Evolutionary conservation across 169 alveolate species (phyloP).

Genomic region (Besnoitia besnoiti): DNA sequence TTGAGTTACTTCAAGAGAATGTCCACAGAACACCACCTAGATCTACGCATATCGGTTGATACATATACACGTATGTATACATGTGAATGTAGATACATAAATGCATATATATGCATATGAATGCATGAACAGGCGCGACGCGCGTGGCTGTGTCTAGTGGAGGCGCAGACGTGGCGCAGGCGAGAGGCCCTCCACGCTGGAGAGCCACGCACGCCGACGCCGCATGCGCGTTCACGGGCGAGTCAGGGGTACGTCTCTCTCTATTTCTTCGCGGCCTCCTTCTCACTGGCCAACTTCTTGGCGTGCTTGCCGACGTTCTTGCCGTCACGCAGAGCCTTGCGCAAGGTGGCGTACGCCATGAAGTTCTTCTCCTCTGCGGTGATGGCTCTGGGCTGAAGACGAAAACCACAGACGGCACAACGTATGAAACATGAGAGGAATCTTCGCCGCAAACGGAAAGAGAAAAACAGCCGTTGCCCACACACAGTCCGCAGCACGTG

Average conservation of each 20-base stretch:
- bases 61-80: neutral
- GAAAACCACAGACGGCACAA: neutral
- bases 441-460: neutral
- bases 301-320: constrained; percentile 65
- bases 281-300: constrained; percentile 41
- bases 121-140: neutral
- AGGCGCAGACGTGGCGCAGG: too few relatives aligned
- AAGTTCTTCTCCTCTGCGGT: constrained; percentile 76
- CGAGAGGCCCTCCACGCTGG: too few relatives aligned
- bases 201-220: neutral
- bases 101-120: neutral
- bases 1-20: neutral
- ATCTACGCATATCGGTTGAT: neutral
- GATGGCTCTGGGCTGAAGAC: constrained; percentile 74
- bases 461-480: too few relatives aligned
- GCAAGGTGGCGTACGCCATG: constrained; percentile 75
- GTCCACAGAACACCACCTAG: neutral
- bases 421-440: neutral
- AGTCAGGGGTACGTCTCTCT: neutral
- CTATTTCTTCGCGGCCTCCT: constrained; percentile 33
- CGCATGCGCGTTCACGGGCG: neutral
- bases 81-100: neutral
- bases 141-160: too few relatives aligned
- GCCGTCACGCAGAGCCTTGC: constrained; percentile 73
- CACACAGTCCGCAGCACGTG: too few relatives aligned